Percentiles rank a stretch among this genome's conserved stretches.
Conservation (phyloP, 371 early-diverging fungal species). For the Actinomortierella wolfii region DNA sequence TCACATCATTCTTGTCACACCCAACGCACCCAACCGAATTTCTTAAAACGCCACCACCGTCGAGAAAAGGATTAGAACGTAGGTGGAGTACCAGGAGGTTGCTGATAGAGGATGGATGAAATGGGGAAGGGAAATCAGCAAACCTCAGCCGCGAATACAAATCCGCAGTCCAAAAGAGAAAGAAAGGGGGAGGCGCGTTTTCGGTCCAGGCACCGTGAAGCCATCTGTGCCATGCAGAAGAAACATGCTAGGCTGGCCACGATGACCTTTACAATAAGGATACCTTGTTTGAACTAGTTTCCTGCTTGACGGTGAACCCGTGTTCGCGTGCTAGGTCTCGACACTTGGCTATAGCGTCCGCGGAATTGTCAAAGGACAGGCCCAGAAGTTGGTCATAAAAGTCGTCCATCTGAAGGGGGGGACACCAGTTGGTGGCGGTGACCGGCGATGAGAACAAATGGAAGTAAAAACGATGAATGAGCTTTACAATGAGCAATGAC, state of each 20-base stretch:
- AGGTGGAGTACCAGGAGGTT: too few species aligned
- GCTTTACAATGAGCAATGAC: too few species aligned
- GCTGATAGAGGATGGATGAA: too few species aligned
- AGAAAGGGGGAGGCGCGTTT: slow-evolving; percentile 13
- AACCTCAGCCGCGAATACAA: slow-evolving; percentile 1
- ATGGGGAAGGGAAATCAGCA: neutral
- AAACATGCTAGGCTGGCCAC: neutral
- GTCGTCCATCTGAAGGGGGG: slow-evolving; percentile 48
- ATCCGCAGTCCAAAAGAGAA: slow-evolving; percentile 5
- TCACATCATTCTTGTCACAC: neutral
- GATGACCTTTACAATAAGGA: neutral
- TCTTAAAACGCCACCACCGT: slow-evolving; percentile 3
- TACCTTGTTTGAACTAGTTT: slow-evolving; percentile 70
- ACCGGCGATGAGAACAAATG: too few species aligned
- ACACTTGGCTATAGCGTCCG: slow-evolving; percentile 59
- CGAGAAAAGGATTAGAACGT: too few species aligned
- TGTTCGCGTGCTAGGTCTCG: slow-evolving; percentile 60
- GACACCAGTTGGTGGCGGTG: too few species aligned
- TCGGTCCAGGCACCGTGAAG: too few species aligned
- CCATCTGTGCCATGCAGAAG: too few species aligned
- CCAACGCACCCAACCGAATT: neutral
- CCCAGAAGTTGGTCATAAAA: slow-evolving; percentile 51
- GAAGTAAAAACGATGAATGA: too few species aligned
- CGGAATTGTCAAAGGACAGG: slow-evolving; percentile 49
- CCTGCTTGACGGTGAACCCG: slow-evolving; percentile 72